phyloP scores from a whole-genome alignment of 1,139 yeast species.

The Blastobotrys persicus region DNA sequence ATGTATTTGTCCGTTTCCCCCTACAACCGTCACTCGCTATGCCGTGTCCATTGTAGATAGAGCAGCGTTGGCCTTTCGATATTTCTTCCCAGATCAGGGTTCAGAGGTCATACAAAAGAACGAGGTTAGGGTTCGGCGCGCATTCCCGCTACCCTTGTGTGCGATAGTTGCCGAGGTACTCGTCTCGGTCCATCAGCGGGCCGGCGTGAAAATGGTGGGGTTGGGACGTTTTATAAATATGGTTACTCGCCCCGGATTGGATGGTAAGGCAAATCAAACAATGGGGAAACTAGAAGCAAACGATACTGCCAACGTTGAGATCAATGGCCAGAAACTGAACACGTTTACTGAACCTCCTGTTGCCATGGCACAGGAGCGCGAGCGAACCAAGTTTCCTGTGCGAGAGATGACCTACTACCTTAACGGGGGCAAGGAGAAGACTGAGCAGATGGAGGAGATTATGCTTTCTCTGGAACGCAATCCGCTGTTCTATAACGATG shows the following conservation, averaged over 20 bases:
- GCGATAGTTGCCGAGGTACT: not conserved
- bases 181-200: not conserved
- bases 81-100: too few relatives aligned
- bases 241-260: not conserved
- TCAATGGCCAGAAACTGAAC: constrained; percentile 33
- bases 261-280: not conserved
- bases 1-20: too few relatives aligned
- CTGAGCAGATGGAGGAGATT: constrained; percentile 47
- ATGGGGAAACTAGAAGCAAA: constrained; percentile 15
- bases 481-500: constrained; percentile 51
- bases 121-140: not conserved
- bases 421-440: constrained; percentile 52
- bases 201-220: not conserved
- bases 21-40: too few relatives aligned
- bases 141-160: too few relatives aligned
- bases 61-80: too few relatives aligned
- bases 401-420: constrained; percentile 52
- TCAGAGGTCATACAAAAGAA: too few relatives aligned
- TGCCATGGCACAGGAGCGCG: constrained; percentile 49
- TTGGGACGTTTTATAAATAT: not conserved
- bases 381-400: constrained; percentile 45
- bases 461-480: constrained; percentile 52
- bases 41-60: too few relatives aligned
- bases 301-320: constrained; percentile 30
- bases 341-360: constrained; percentile 39